Base-by-base conservation (phyloP, 345 rosid species). In the Arabidopsis suecica region DNA sequence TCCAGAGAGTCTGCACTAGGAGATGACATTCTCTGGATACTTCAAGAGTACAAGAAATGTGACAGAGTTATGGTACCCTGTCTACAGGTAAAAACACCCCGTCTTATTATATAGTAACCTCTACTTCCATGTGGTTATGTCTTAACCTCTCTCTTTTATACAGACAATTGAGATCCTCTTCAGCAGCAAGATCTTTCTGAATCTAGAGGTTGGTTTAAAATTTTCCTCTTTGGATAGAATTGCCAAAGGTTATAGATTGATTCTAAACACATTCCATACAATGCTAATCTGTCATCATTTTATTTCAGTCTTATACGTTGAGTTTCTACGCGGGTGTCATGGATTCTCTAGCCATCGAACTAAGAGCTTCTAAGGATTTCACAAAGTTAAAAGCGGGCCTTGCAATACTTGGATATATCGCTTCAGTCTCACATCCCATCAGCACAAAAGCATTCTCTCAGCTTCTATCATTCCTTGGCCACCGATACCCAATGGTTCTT, bases 161-260 rank as follows among this genome's bases (percentile, higher is more conserved):
- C 96, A 95, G 99, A 92, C 93, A 0, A 86, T 95, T 48, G 91
- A 81, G 84, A 80, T 80, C 53, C 93, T 92, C 72, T 89, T 90
- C 85, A 78, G 86, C 84, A 84, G 72, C 58, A 84, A 72, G 81
- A 77, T 90, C 38, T 86, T 90, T 69, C 79, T 84, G 82, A 81
- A 88, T 71, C 80, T 82, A 87, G 91, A 88, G 99, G 97, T 94
- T 75, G 64, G 96, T 82, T 66, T 7, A 4, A 34, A 62, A 25
- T 70, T 59, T 8, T 61, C 58, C 3, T 63, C 44, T 49, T 23
- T 55, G 7, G 9, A 25, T 55, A 56, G 6, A 1, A 48, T 67
- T 61, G 45, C 55, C 9, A n/a, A 50, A 59, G 44, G 6, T 22
- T 59, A 37, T 59, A 25, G 11, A 22, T 14, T 53, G 48, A n/a